phyloP scores from a whole-genome alignment of 371 early-diverging fungal species.

The Mortierella polycephala region DNA sequence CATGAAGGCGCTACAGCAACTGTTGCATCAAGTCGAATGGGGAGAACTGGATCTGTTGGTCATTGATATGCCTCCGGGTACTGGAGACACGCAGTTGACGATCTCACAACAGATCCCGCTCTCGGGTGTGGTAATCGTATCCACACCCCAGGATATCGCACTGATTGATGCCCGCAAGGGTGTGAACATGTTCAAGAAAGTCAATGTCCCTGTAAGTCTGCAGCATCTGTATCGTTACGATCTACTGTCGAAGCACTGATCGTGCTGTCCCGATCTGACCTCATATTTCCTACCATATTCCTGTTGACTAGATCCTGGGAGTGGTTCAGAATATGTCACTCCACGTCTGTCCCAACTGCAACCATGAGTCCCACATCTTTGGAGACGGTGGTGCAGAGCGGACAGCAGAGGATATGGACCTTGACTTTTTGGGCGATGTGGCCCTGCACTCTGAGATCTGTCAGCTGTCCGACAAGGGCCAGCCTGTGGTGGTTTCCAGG shows the following conservation, averaged over 20 bases:
- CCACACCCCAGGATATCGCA: slow-evolving; percentile 93
- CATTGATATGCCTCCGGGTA: slow-evolving; percentile 95
- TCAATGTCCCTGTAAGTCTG: slow-evolving; percentile 79
- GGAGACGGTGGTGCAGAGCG: slow-evolving; percentile 74
- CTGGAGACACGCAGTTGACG: slow-evolving; percentile 90
- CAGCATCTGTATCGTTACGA: neutral
- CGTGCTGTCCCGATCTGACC: neutral
- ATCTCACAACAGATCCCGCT: slow-evolving; percentile 84
- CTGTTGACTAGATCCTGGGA: slow-evolving; percentile 79
- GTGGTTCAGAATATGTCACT: slow-evolving; percentile 91
- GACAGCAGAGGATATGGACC: slow-evolving; percentile 71
- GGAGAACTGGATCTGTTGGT: slow-evolving; percentile 80
- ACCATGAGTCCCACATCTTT: slow-evolving; percentile 82
- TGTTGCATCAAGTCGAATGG: slow-evolving; percentile 90
- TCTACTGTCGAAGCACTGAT: no score
- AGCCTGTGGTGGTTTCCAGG: slow-evolving; percentile 77
- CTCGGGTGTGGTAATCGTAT: slow-evolving; percentile 86
- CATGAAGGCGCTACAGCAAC: slow-evolving; percentile 92
- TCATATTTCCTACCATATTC: neutral
- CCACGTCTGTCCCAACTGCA: slow-evolving; percentile 86
- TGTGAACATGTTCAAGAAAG: slow-evolving; percentile 84
- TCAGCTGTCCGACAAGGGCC: slow-evolving; percentile 78
- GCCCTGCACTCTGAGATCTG: slow-evolving; percentile 84
- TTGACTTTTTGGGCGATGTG: slow-evolving; percentile 79
- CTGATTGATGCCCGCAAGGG: slow-evolving; percentile 87